A percentile compares a stretch with the other conserved stretches of the same genome.
Conservation (phyloP, 2,329 filamentous ascomycete species). For the Knufia fluminis region DNA sequence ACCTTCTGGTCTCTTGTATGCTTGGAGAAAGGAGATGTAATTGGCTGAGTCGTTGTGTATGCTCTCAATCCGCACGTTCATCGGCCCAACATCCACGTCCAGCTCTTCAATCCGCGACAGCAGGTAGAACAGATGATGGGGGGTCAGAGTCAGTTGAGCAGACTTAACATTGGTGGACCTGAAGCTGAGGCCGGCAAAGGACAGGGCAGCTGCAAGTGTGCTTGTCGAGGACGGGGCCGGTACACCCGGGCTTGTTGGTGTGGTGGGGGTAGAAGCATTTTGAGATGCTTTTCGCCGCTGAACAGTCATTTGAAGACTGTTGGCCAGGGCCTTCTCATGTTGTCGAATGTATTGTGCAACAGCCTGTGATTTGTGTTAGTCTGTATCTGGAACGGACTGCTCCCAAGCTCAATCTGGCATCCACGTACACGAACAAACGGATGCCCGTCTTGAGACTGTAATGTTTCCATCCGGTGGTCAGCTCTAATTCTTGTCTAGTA, state of each 20-base stretch:
- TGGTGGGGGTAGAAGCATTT: constrained; percentile 54
- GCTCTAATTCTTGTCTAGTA: neutral
- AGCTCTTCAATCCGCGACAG: constrained; percentile 92
- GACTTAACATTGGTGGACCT: constrained; percentile 78
- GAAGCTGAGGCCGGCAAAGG: constrained; percentile 75
- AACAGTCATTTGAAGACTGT: constrained; percentile 72
- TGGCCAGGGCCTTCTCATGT: constrained; percentile 93
- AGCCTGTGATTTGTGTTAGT: constrained; percentile 50
- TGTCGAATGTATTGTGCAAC: constrained; percentile 92
- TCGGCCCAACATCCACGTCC: constrained; percentile 79
- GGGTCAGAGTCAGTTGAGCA: constrained; percentile 82
- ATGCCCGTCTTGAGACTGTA: constrained; percentile 42
- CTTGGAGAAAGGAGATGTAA: constrained; percentile 80
- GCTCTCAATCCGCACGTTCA: constrained; percentile 93
- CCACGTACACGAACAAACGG: constrained; percentile 38
- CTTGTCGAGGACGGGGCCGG: constrained; percentile 52
- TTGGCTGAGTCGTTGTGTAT: constrained; percentile 81
- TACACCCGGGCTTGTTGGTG: constrained; percentile 49
- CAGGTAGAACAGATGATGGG: constrained; percentile 94
- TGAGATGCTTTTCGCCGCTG: constrained; percentile 51
- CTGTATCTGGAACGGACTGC: neutral
- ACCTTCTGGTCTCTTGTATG: constrained; percentile 67
- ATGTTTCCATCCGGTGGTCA: constrained; percentile 35
- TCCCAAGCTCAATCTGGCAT: neutral
- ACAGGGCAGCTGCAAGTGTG: constrained; percentile 68